Evolutionary conservation across 1,284 basidiomycete genomes (phyloP), one percentile per base, ranked within the genome.

Genomic region (Retiboletus flavoniger): DNA sequence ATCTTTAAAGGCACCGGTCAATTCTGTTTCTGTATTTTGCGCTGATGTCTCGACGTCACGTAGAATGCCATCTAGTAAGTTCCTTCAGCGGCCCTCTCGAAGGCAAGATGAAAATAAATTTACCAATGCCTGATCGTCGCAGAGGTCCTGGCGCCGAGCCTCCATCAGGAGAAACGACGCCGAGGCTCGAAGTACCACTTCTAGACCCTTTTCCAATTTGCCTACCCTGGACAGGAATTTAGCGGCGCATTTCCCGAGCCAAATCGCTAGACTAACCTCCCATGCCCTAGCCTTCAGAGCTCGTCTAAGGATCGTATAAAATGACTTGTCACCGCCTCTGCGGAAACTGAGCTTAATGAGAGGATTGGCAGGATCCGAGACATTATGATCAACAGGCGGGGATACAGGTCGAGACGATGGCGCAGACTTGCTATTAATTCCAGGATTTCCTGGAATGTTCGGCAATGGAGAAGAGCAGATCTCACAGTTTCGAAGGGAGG

Each of bases 281-380:
- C 96, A 99, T 31, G 83, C 83, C 69, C 89, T 94, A 17, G 81
- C 79, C 57, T 85, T 81, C 51, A 98, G 71, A 31, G 87, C 84
- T 16, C 85, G 78, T 70, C 91, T 94, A 44, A 99, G 75, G 7
- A 83, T 78, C 17, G 82, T 76, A 70, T 99, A 98, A 62, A 95
- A 91, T 0, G 82, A 67, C 68, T 90, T 91, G 65, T 91, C 94
- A 0, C 95, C 95, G 6, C 95, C 94, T 66, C 87, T 91, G 34
- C 96, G 80, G 71, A 99, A 98, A 70, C 91, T 94, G 39, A 99
- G 68, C 56, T 88, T 88, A 51, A 91, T 79, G 31, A 69, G 64
- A 81, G 74, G 61, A 72, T 60, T 61, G 28, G 62, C 63, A 41
- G 72, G 57, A 54, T 74, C 61, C 17, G 70, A 65, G 14, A 64